phyloP scores from a whole-genome alignment of 75 land plant species.

The Chamaecyparis obtusa region DNA sequence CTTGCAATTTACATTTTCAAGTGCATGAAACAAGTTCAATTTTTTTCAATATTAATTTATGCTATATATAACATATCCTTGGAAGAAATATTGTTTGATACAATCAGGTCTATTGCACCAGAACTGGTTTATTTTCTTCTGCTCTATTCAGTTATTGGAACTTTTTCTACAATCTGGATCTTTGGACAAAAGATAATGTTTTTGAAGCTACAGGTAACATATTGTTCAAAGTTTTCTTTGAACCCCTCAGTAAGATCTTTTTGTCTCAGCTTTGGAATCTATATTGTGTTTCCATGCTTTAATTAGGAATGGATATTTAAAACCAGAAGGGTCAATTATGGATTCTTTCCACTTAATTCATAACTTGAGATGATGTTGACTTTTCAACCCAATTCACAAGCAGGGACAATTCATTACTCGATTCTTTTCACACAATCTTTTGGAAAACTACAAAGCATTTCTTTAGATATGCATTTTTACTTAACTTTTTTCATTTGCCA shows the following conservation, averaged over 20 bases:
- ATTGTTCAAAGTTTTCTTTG: constrained; percentile 6
- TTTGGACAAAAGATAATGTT: constrained; percentile 43
- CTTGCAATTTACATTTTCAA: background rate
- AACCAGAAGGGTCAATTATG: background rate
- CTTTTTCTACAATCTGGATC: constrained; percentile 30
- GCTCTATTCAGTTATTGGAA: constrained; percentile 38
- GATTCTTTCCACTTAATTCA: background rate
- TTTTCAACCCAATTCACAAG: background rate
- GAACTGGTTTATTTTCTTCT: constrained; percentile 47
- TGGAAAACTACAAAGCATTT: no score
- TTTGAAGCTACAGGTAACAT: constrained; percentile 41
- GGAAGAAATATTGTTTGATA: background rate
- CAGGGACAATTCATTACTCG: no score
- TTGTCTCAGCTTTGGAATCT: background rate
- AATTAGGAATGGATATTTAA: no score
- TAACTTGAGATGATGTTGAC: background rate
- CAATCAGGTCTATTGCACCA: constrained; percentile 47
- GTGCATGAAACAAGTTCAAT: background rate
- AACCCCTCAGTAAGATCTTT: background rate
- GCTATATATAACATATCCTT: background rate
- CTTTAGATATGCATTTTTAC: no score
- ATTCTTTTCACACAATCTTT: no score
- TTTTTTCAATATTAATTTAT: background rate
- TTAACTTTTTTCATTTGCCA: background rate
- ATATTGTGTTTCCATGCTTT: background rate